Conservation (phyloP, 495 filamentous ascomycete genomes). For the Aspergillus sclerotiicarbonarius region DNA sequence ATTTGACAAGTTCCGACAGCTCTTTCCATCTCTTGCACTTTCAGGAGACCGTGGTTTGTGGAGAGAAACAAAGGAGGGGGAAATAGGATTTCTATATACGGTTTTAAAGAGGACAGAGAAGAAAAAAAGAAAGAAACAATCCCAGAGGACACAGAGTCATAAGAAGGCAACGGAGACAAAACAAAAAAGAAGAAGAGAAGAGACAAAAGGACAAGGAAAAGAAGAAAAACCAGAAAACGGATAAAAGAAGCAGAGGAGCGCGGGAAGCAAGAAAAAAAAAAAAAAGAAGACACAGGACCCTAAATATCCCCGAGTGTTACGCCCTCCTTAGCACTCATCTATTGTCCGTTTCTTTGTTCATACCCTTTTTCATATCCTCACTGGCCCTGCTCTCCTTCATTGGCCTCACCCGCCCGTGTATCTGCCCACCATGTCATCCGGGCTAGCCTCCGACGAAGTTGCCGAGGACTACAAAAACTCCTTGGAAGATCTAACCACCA, state of each 20-base stretch:
- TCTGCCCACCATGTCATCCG: constrained; percentile 64
- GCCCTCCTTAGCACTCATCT: constrained; percentile 1
- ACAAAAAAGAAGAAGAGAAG: constrained; percentile 15
- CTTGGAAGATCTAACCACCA: constrained; percentile 82
- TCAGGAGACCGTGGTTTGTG: constrained; percentile 26
- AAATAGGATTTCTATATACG: constrained; percentile 27
- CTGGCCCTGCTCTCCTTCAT: background rate
- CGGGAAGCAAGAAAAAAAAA: constrained; percentile 7
- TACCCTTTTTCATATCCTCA: constrained; percentile 7
- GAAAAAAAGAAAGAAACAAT: constrained; percentile 19
- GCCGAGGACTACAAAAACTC: constrained; percentile 93
- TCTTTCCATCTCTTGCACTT: constrained; percentile 42
- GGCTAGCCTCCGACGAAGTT: constrained; percentile 77
- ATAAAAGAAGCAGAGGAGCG: constrained; percentile 14
- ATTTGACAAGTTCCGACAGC: constrained; percentile 50
- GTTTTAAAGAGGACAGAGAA: constrained; percentile 24
- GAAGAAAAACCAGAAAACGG: too few species aligned
- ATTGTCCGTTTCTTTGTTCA: constrained; percentile 4
- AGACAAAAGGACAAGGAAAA: constrained; percentile 20
- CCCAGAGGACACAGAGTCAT: constrained; percentile 10
- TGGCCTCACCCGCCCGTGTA: constrained; percentile 16
- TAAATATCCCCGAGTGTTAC: constrained; percentile 2
- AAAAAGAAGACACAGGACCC: constrained; percentile 3
- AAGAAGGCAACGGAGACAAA: too few species aligned
- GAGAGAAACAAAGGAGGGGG: constrained; percentile 31